These are phyloP conservation scores for Ceratopteris richardii DNA, from an alignment of 75 land plant species.

Conservation along the genomic window DNA sequence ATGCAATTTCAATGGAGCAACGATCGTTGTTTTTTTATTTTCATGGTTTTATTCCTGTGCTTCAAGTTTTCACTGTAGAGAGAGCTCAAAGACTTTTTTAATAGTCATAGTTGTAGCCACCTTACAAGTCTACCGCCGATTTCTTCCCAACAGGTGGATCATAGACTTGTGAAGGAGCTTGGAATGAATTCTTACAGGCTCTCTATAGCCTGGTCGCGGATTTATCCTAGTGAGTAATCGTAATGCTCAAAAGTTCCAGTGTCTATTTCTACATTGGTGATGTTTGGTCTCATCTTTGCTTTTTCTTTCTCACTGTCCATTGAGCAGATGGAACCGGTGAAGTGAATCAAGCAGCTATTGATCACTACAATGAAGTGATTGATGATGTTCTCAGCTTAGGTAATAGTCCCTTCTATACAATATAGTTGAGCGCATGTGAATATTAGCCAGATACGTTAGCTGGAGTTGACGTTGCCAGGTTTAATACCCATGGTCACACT, in stretches of 20 bases:
- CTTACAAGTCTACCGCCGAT: no score
- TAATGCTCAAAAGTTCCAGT: background rate
- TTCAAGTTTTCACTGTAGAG: no score
- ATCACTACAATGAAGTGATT: conserved; percentile 6
- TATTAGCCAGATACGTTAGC: background rate
- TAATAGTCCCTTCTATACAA: background rate
- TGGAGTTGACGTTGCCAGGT: background rate
- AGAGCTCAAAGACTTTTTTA: no score
- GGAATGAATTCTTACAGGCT: conserved; percentile 4
- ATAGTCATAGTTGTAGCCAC: no score
- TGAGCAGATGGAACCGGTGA: conserved; percentile 7
- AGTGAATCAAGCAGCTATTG: conserved; percentile 1
- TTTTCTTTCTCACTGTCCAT: no score
- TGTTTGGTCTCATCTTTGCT: background rate
- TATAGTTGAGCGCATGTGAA: background rate
- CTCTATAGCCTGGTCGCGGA: conserved; percentile 1
- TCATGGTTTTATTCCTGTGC: no score
- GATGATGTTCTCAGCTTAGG: background rate
- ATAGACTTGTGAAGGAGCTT: background rate
- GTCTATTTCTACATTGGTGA: background rate
- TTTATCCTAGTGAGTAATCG: conserved; percentile 1
- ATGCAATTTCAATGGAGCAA: no score
- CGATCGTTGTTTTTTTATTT: no score
- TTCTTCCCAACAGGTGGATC: background rate
- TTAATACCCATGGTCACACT: conserved; percentile 4